Evolutionary conservation across 1,284 basidiomycete genomes (phyloP).

Genomic region (Pseudozyma thailandica): DNA sequence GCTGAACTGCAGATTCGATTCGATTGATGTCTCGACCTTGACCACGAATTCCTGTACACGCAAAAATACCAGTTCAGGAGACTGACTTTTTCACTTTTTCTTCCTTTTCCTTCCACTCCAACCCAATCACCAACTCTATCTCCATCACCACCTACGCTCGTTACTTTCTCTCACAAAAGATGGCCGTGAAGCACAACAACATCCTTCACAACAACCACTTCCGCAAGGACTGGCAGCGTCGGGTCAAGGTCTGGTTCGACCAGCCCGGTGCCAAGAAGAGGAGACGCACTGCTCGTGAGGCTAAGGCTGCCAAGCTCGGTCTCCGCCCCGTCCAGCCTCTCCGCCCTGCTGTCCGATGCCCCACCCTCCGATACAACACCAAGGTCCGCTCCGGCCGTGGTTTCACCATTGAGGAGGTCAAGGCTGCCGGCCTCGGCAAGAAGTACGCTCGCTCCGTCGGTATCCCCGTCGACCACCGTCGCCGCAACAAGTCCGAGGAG

Average conservation of each 20-base stretch:
- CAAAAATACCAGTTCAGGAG: slow-evolving; percentile 11
- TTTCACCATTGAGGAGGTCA: slow-evolving; percentile 94
- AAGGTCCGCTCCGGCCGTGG: slow-evolving; percentile 97
- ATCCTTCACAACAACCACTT: slow-evolving; percentile 80
- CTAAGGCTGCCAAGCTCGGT: slow-evolving; percentile 90
- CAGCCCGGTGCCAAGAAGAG: slow-evolving; percentile 98
- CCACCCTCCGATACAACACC: slow-evolving; percentile 98
- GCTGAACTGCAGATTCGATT: too few species aligned
- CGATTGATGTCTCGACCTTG: slow-evolving; percentile 7
- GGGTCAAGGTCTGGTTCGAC: slow-evolving; percentile 97
- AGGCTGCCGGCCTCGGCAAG: slow-evolving; percentile 92
- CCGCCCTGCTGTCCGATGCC: slow-evolving; percentile 95
- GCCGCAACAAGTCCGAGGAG: slow-evolving; percentile 97
- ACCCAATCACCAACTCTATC: slow-evolving; percentile 2
- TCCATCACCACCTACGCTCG: slow-evolving; percentile 4
- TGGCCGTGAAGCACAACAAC: slow-evolving; percentile 68
- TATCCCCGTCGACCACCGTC: slow-evolving; percentile 95
- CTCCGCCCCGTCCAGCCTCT: slow-evolving; percentile 91
- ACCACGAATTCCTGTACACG: not conserved
- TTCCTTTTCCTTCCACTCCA: slow-evolving; percentile 2
- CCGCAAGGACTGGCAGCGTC: slow-evolving; percentile 85
- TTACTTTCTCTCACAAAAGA: slow-evolving; percentile 23
- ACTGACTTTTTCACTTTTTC: slow-evolving; percentile 30
- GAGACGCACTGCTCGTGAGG: slow-evolving; percentile 89
- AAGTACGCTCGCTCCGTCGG: slow-evolving; percentile 94